A percentile compares a stretch with the other conserved stretches of the same genome.
phyloP scores from a whole-genome alignment of 2,329 filamentous ascomycete species.

The Colletotrichum destructivum region DNA sequence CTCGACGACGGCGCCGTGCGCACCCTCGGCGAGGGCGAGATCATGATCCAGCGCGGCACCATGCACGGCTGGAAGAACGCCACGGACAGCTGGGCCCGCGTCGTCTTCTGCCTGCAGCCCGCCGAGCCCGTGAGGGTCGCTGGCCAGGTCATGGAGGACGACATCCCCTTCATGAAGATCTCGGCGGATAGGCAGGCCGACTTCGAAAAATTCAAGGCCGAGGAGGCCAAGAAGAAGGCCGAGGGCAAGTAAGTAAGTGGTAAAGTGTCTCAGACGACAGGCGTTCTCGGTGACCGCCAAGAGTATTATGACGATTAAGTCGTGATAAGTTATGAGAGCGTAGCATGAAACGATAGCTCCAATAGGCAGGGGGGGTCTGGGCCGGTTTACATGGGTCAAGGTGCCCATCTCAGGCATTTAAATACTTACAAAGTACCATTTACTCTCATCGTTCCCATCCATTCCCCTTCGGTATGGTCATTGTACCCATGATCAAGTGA shows the following conservation, averaged over 20 bases:
- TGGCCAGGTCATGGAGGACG: constrained; percentile 36
- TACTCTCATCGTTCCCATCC: no score
- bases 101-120: constrained; percentile 49
- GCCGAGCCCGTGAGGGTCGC: constrained; percentile 52
- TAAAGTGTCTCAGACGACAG: no score
- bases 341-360: no score
- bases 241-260: not conserved
- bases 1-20: constrained; percentile 59
- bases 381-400: no score
- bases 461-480: no score
- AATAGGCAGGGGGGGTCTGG: no score
- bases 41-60: constrained; percentile 62
- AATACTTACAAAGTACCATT: no score
- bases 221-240: constrained; percentile 29
- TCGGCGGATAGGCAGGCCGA: constrained; percentile 37
- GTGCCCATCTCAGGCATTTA: no score
- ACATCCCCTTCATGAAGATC: constrained; percentile 36
- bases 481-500: no score
- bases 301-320: no score
- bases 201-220: constrained; percentile 36
- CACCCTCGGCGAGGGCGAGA: constrained; percentile 58
- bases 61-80: constrained; percentile 53
- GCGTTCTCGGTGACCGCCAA: no score
- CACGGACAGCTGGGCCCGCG: constrained; percentile 39
- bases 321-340: no score